Evolutionary conservation across 1,284 basidiomycete genomes (phyloP), one percentile per base, ranked within the genome.

Genomic region (Xanthoconium separans): DNA sequence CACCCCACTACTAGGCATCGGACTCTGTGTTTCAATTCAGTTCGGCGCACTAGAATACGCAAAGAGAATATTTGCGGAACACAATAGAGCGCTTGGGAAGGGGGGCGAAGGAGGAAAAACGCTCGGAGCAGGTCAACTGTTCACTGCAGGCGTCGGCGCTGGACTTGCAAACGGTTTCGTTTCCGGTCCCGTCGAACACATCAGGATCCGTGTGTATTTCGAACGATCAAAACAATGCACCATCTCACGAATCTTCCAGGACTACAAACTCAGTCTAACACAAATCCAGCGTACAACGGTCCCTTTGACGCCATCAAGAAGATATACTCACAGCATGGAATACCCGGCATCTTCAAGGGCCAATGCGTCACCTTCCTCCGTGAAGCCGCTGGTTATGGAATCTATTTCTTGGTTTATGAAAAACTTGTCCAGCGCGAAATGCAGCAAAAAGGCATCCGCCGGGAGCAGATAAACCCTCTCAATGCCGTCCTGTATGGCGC

Each of bases 121-220:
- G 7, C 78, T 95, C 15, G 78, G 75, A 42, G 75, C 77, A 37
- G 71, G 70, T 11, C 94, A 98, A 71, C 78, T 96, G 18, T 84
- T 93, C 61, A 64, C 78, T 1, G 81, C 93, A 6, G 95, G 95
- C 59, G 84, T 93, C 3, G 74, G 84, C 30, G 95, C 95, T 24
- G 95, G 96, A 34, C 71, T 98, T 22, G 89, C 93, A 15, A 99
- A 98, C 70, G 89, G 91, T 42, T 80, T 95, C 52, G 92, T 98
- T 18, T 95, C 95, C 0, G 93, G 94, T 2, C 96, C 96, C 2
- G 94, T 99, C 13, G 96, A 99, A 72, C 95, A 98, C 69, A 94
- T 98, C 65, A 91, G 96, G 78, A 98, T 98, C 64, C 89, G 95
- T 89, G 62, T 68, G 91, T 80, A n/a, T 40, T 47, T 47, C 11